Conservation (phyloP, 116 monocot species). For the Papilionanthe hybrid region DNA sequence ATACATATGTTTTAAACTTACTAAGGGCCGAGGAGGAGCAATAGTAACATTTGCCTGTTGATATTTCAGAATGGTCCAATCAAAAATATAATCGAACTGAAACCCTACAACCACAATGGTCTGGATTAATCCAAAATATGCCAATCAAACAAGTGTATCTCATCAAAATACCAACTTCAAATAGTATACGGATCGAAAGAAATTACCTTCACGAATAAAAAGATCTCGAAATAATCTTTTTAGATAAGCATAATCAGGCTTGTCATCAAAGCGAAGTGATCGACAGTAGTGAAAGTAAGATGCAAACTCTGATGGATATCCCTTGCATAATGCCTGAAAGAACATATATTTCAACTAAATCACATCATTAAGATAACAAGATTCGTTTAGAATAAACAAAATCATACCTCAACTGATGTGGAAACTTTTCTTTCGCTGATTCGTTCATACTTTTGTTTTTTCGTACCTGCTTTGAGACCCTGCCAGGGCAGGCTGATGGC, state of each 20-base stretch:
- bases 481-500: conserved; percentile 45
- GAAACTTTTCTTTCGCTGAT: conserved; percentile 61
- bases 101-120: conserved; percentile 13
- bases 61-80: conserved; percentile 91
- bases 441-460: conserved; percentile 67
- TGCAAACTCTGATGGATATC: conserved; percentile 88
- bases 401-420: conserved; percentile 44
- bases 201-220: conserved; percentile 84
- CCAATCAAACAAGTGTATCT: too few species aligned
- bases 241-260: conserved; percentile 88
- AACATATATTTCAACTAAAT: too few species aligned
- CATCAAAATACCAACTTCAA: too few species aligned
- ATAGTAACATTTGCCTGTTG: conserved; percentile 64
- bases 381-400: too few species aligned
- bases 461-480: conserved; percentile 67
- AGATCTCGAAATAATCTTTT: conserved; percentile 86
- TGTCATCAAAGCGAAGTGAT: conserved; percentile 78
- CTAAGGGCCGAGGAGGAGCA: conserved; percentile 49
- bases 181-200: too few species aligned
- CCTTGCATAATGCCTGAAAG: conserved; percentile 48
- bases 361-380: too few species aligned
- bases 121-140: too few species aligned
- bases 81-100: conserved; percentile 91
- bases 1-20: too few species aligned
- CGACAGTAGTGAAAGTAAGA: conserved; percentile 86